Evolutionary conservation across 2,329 filamentous ascomycete species (phyloP).

Genomic region (Penicillium sp.): DNA sequence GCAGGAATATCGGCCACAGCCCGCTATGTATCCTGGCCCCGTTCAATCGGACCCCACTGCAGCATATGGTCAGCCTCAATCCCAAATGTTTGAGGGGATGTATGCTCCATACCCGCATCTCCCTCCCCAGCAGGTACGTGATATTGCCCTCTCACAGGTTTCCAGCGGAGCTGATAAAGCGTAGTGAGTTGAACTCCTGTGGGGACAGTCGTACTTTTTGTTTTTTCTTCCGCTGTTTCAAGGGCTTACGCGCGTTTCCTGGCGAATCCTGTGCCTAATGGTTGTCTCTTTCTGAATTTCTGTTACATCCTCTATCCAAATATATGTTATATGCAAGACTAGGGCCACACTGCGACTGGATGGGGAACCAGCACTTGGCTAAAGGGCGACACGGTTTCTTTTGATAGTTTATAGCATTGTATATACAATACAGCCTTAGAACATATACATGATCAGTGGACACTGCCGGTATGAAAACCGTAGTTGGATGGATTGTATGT

Average conservation of each 20-base stretch:
- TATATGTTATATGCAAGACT: constrained; percentile 1
- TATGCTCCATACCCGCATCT: constrained; percentile 76
- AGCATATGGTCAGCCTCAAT: constrained; percentile 73
- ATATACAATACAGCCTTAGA: background rate
- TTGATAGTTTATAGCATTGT: background rate
- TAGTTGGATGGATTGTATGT: background rate
- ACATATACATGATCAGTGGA: background rate
- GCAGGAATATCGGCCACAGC: constrained; percentile 76
- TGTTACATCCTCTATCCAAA: background rate
- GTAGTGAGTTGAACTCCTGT: constrained; percentile 2
- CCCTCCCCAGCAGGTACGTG: constrained; percentile 77
- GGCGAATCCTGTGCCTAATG: constrained; percentile 16
- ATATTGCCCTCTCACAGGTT: background rate
- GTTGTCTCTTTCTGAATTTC: constrained; percentile 6
- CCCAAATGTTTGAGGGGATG: constrained; percentile 81
- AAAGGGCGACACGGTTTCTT: background rate
- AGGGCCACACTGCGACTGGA: background rate
- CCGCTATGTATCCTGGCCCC: constrained; percentile 77
- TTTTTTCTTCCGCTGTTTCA: constrained; percentile 8
- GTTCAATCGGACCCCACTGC: constrained; percentile 71
- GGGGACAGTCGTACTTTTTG: background rate
- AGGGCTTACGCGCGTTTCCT: constrained; percentile 10
- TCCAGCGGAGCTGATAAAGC: background rate
- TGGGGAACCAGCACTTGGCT: background rate
- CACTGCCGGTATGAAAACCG: background rate